phyloP scores from a whole-genome alignment of 306 rosid genomes.

The Fragaria nilgerrensis region DNA sequence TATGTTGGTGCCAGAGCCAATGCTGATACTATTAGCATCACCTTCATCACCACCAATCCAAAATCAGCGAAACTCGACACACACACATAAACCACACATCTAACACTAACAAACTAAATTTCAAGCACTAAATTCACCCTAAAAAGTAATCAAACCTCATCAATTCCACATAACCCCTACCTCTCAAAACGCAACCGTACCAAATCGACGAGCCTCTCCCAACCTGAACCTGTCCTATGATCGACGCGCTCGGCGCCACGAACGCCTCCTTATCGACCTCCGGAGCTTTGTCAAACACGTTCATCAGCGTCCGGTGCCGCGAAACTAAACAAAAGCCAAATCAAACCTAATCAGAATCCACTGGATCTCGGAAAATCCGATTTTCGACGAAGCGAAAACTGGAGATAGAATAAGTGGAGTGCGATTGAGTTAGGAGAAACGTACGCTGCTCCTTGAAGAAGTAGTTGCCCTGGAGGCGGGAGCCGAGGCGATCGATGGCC shows the following conservation, averaged over 20 bases:
- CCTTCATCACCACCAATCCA: slow-evolving; percentile 38
- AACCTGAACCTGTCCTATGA: slow-evolving; percentile 73
- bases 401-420: neutral
- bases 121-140: neutral
- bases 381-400: neutral
- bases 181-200: slow-evolving; percentile 97
- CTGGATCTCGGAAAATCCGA: neutral
- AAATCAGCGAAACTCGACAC: slow-evolving; percentile 20
- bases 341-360: neutral
- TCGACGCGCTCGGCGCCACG: slow-evolving; percentile 88
- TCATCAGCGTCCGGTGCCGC: slow-evolving; percentile 93
- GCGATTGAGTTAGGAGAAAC: neutral
- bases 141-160: neutral
- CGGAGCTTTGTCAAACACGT: slow-evolving; percentile 72
- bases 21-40: slow-evolving; percentile 84
- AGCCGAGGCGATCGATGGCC: slow-evolving; percentile 92
- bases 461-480: slow-evolving; percentile 83
- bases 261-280: slow-evolving; percentile 76
- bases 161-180: slow-evolving; percentile 31
- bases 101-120: neutral
- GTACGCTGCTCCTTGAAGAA: slow-evolving; percentile 85
- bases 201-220: slow-evolving; percentile 81
- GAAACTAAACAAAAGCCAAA: slow-evolving; percentile 46
- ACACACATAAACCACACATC: neutral
- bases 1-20: slow-evolving; percentile 89